phyloP scores from a whole-genome alignment of 2,329 filamentous ascomycete genomes.

The Colletotrichum falcatum region DNA sequence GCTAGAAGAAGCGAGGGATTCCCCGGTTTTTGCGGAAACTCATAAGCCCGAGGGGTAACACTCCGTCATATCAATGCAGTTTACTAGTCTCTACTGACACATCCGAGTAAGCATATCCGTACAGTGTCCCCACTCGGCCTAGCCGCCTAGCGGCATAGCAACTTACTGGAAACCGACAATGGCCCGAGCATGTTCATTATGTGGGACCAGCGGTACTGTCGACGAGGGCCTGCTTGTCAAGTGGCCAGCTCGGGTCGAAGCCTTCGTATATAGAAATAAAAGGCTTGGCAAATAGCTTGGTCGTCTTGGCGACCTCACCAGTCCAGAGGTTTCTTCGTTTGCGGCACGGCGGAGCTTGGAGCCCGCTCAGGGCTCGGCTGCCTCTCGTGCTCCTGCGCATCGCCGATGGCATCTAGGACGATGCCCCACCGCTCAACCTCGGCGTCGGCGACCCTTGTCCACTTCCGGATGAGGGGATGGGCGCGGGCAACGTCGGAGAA shows the following conservation, averaged over 20 bases:
- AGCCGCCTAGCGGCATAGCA: constrained; percentile 13
- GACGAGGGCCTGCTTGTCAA: background rate
- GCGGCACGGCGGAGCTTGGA: constrained; percentile 43
- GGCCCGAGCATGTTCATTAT: background rate
- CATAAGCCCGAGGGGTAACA: constrained; percentile 19
- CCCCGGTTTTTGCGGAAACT: constrained; percentile 13
- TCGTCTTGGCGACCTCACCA: constrained; percentile 48
- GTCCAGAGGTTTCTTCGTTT: constrained; percentile 51
- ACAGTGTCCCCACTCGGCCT: constrained; percentile 7
- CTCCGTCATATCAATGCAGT: constrained; percentile 22
- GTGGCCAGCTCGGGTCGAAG: constrained; percentile 3
- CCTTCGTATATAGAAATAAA: background rate
- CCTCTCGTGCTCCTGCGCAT: constrained; percentile 49
- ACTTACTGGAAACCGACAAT: constrained; percentile 31
- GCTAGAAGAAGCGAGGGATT: constrained; percentile 18
- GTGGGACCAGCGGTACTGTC: background rate
- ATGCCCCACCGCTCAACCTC: constrained; percentile 52
- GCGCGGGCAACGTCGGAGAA: constrained; percentile 73
- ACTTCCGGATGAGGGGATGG: constrained; percentile 76
- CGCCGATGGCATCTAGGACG: constrained; percentile 45
- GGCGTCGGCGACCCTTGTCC: constrained; percentile 58
- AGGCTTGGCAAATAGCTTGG: background rate
- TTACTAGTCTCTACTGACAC: constrained; percentile 22
- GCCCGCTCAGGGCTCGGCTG: constrained; percentile 46
- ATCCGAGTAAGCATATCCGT: constrained; percentile 24